Percentiles rank a stretch among this genome's conserved stretches.
Evolutionary conservation across 225 moss, liverwort and hornwort genomes (phyloP).

Genomic region (Takakia lepidozioides): DNA sequence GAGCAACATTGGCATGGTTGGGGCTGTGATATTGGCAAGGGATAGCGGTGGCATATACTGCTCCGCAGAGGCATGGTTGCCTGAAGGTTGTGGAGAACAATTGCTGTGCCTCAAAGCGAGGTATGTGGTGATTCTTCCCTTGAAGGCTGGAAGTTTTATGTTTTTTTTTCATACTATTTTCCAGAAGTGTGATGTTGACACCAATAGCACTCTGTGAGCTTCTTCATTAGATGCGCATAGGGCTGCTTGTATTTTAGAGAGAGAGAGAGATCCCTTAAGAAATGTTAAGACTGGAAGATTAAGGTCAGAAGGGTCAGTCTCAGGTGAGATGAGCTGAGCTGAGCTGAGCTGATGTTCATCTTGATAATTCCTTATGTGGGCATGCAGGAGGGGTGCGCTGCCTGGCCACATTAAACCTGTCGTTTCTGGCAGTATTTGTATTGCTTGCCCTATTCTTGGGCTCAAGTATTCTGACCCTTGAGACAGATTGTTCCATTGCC

Average conservation of each 20-base stretch:
- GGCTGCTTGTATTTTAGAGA: too few relatives aligned
- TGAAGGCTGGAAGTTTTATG: too few relatives aligned
- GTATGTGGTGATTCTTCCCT: slow-evolving; percentile 13
- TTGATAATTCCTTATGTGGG: too few relatives aligned
- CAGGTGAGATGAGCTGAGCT: too few relatives aligned
- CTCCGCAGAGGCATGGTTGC: slow-evolving; percentile 82
- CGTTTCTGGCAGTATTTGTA: slow-evolving; percentile 56
- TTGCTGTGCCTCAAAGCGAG: slow-evolving; percentile 81
- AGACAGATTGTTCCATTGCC: slow-evolving; percentile 76
- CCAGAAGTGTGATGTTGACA: too few relatives aligned
- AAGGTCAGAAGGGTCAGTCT: too few relatives aligned
- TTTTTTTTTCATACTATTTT: too few relatives aligned
- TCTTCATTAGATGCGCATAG: too few relatives aligned
- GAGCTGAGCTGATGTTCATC: background rate
- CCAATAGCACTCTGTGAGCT: too few relatives aligned
- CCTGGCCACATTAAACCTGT: slow-evolving; percentile 63
- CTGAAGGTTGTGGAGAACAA: slow-evolving; percentile 88
- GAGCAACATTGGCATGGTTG: background rate
- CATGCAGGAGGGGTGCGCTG: slow-evolving; percentile 95
- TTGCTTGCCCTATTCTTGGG: slow-evolving; percentile 76
- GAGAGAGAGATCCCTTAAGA: too few relatives aligned
- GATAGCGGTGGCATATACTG: slow-evolving; percentile 76
- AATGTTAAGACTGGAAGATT: too few relatives aligned
- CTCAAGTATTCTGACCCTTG: slow-evolving; percentile 61
- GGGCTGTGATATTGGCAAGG: slow-evolving; percentile 29